Conservation (phyloP, 225 moss, liverwort and hornwort genomes). For the Lunularia cruciata region DNA sequence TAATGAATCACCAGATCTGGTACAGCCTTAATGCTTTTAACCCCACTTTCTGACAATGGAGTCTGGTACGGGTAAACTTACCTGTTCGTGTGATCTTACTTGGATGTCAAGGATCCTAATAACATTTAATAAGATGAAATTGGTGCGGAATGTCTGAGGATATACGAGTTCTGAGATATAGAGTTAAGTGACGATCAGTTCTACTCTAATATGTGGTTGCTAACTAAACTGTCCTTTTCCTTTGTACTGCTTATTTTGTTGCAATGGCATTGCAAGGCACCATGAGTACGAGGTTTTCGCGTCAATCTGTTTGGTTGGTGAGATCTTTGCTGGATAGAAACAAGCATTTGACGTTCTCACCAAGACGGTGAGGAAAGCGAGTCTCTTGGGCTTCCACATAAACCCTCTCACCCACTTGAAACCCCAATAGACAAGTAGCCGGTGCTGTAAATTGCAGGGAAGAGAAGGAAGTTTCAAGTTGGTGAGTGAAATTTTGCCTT, state of each 20-base stretch:
- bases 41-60: no score
- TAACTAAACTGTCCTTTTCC: neutral
- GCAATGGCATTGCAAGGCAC: no score
- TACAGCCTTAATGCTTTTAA: no score
- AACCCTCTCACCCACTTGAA: conserved; percentile 13
- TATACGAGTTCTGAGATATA: no score
- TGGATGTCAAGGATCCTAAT: no score
- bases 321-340: conserved; percentile 13
- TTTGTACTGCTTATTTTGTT: no score
- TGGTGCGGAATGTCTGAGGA: no score
- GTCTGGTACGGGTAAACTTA: no score
- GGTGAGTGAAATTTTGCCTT: conserved; percentile 17
- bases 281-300: no score
- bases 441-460: conserved; percentile 20
- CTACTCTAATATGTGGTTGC: neutral
- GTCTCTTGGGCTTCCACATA: conserved; percentile 21
- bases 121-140: no score
- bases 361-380: conserved; percentile 13
- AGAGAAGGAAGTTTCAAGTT: conserved; percentile 11
- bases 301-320: conserved; percentile 1
- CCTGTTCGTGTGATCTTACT: no score
- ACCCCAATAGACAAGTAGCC: conserved; percentile 21
- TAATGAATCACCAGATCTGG: no score
- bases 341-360: neutral
- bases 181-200: neutral